Evolutionary conservation across 495 filamentous ascomycete species (phyloP).

Genomic region (Penicillium malachiteum): DNA sequence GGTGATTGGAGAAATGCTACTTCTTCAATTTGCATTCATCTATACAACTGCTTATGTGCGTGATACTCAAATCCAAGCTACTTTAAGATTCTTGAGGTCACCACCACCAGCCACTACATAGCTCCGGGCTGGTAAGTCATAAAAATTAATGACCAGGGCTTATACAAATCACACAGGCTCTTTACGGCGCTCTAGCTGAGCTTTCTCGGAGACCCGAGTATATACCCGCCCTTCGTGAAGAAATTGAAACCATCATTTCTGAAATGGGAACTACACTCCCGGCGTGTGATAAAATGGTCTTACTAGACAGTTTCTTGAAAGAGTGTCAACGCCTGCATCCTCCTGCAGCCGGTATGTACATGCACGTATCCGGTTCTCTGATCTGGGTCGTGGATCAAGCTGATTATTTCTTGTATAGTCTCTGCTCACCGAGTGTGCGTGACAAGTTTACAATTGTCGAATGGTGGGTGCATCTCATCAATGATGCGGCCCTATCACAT

Average conservation of each 20-base stretch:
- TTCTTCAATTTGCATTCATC: conserved; percentile 29
- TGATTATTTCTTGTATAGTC: conserved; percentile 14
- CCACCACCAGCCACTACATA: background rate
- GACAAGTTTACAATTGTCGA: conserved; percentile 15
- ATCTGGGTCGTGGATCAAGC: background rate
- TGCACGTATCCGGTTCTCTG: background rate
- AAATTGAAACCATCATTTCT: conserved; percentile 13
- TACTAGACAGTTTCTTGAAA: conserved; percentile 31
- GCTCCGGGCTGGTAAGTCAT: background rate
- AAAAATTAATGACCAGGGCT: background rate
- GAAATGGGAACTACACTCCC: conserved; percentile 11
- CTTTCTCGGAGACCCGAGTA: conserved; percentile 29
- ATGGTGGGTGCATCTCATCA: conserved; percentile 24
- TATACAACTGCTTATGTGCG: conserved; percentile 27
- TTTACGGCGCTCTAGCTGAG: conserved; percentile 23
- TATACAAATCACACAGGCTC: conserved; percentile 10
- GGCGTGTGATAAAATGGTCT: conserved; percentile 19
- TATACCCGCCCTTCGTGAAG: conserved; percentile 23
- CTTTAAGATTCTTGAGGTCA: background rate
- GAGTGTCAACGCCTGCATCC: conserved; percentile 30
- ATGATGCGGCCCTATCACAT: too few relatives aligned
- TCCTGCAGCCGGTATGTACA: conserved; percentile 24
- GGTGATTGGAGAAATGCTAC: conserved; percentile 26
- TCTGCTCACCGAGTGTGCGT: conserved; percentile 27
- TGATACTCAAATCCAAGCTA: background rate